Evolutionary conservation across 345 rosid genomes (phyloP), one percentile per base, ranked within the genome.

Genomic region (Jatropha curcas): DNA sequence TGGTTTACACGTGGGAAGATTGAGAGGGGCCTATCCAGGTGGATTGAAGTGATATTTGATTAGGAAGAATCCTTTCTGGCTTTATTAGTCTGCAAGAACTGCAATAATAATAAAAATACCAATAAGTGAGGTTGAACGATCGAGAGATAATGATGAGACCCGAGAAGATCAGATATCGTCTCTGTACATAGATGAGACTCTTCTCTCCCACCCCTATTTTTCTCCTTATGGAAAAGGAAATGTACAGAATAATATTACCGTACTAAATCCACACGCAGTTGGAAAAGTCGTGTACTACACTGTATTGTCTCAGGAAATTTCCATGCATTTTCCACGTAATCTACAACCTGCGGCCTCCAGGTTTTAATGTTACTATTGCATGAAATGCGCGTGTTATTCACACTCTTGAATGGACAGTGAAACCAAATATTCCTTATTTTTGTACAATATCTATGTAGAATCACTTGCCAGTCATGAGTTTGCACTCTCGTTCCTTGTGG

Each of bases 291-390:
- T 73, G 78, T 55, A 41, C 24, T 27, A 53, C 81, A 81, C 65
- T 56, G 65, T 61, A 41, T 33, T 60, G 8, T 33, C 45, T 39
- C 35, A 0, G 46, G 30, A 53, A 70, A 52, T n/a, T 56, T 74
- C 67, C 81, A 77, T 81, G 76, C 81, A 73, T 62, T 72, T 78
- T 68, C 19, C 46, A 78, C 73, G 77, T 72, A 72, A 72, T 66
- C 5, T 16, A 28, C 0, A 17, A 14, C 8, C 60, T 22, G 56
- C 33, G 22, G n/a, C 25, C 2, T 41, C 2, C 61, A 17, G 70
- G 35, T 34, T 59, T 12, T 12, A 8, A 33, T 9, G 59, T 74
- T 66, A 34, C 60, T 61, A 27, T 51, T 52, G 78, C 73, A 68
- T 37, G 77, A 59, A 51, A 2, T 20, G 19, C 20, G 19, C 59